Evolutionary conservation across 192 early-diverging fungal genomes (phyloP), one percentile per base, ranked within the genome.

Genomic region (Rhizoclosmatium sp.): DNA sequence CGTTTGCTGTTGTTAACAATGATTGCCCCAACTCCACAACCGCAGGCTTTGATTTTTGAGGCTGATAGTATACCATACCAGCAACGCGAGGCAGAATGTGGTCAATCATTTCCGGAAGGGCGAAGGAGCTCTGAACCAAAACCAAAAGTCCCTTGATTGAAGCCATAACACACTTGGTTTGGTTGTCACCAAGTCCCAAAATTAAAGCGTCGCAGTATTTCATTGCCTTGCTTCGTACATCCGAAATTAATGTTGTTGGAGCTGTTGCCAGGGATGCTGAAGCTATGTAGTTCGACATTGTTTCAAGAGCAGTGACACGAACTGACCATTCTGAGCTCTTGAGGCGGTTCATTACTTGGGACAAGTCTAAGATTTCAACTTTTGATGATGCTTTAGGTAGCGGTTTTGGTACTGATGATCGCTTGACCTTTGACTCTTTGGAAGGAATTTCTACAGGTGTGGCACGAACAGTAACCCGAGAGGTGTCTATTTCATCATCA

Each of bases 251-350:
- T 42, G 61, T 10, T 40, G 75, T 9, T 16, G 49, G 23, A 16
- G 48, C 65, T 4, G 65, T 9, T 10, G 12, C 45, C 19, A 23
- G 23, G 14, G 59, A 44, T 9, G 65, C 48, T 4, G 39, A 2
- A 1, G 21, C 10, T 4, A 78, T 69, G 65, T 74, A 68, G 40
- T 9, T 31, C 31, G 44, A 46, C 10, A 78, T 16, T 19, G 54
- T 46, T 62, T 82, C 81, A 2, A 72, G 45, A 1, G 64, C 77
- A 5, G 76, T 62, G 16, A 68, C 40, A 16, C 81, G 76, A 23
- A 66, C 45, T 1, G 76, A 39, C 81, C 81, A 82, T 46, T 82
- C 81, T n/a, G 45, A 49, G 51, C 54, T 77, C 69, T 54, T 69
- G 47, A 69, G 75, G 4, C 66, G 66, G 40, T 46, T 31, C 5